A percentile compares a stretch with the other conserved stretches of the same genome.
Evolutionary conservation across 805 yeast genomes (phyloP).

Genomic region (Saccharomycopsis sp.): DNA sequence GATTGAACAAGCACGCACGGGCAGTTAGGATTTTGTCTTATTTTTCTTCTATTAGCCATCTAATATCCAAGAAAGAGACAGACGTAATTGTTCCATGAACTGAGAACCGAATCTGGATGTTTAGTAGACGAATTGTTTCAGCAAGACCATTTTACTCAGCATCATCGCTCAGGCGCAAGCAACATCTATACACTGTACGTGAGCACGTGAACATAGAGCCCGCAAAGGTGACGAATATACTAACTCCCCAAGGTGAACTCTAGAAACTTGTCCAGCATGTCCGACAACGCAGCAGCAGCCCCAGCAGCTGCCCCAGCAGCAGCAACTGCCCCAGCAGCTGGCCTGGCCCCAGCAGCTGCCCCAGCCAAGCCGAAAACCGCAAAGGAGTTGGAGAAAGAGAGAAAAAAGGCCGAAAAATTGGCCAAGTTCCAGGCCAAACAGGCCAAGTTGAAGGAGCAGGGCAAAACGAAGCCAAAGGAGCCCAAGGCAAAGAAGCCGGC

Average conservation of each 20-base stretch:
- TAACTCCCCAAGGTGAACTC: too few relatives aligned
- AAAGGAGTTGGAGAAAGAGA: slow-evolving; percentile 79
- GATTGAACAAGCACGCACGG: neutral
- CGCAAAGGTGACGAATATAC: too few relatives aligned
- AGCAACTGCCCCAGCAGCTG: neutral
- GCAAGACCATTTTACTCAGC: neutral
- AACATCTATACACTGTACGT: neutral
- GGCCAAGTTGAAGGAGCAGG: slow-evolving; percentile 61
- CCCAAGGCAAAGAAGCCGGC: slow-evolving; percentile 63
- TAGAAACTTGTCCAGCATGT: slow-evolving; percentile 1
- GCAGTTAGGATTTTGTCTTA: neutral
- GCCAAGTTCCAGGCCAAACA: slow-evolving; percentile 82
- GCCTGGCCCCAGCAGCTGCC: neutral
- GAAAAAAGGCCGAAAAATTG: slow-evolving; percentile 80
- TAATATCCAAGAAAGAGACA: neutral
- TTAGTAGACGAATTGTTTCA: neutral
- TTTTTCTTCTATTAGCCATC: neutral
- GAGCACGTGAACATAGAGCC: too few relatives aligned
- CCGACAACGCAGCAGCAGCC: neutral
- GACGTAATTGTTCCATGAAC: neutral
- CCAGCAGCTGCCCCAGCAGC: neutral
- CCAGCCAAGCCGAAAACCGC: slow-evolving; percentile 51
- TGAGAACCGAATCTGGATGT: neutral
- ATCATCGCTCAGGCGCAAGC: neutral
- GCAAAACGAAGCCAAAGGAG: slow-evolving; percentile 33